phyloP scores from a whole-genome alignment of 1,284 basidiomycete species.

The Apiotrichum gracile region DNA sequence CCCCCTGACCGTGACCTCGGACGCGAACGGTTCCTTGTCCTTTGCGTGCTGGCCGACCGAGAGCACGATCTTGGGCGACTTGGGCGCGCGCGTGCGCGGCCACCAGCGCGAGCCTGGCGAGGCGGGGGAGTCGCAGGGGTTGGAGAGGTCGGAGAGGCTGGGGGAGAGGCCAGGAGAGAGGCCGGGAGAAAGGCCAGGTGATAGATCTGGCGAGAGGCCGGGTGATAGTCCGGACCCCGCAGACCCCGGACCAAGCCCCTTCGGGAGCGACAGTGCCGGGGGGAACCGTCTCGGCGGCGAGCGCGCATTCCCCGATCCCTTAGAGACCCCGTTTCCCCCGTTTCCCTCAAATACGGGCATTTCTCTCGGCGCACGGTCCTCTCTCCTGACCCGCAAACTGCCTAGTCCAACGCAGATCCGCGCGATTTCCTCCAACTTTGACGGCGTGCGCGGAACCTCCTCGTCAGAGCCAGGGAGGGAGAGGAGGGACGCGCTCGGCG shows the following conservation, averaged over 20 bases:
- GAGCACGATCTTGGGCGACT: background rate
- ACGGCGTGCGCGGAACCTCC: background rate
- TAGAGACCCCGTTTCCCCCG: too few species aligned
- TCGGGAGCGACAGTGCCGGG: too few species aligned
- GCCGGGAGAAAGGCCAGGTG: too few species aligned
- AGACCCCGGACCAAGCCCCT: too few species aligned
- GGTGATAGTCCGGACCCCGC: too few species aligned
- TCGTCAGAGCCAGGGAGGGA: background rate
- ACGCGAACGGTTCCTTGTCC: slow-evolving; percentile 22
- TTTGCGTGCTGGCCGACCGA: background rate
- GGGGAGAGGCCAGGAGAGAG: too few species aligned
- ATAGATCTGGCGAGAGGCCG: too few species aligned
- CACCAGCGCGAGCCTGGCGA: background rate
- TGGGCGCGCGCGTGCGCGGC: background rate
- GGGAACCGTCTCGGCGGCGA: too few species aligned
- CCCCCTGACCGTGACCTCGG: slow-evolving; percentile 31
- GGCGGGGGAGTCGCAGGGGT: background rate
- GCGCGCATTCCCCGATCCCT: too few species aligned
- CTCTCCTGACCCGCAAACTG: background rate
- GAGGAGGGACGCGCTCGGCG: background rate
- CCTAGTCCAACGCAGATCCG: slow-evolving; percentile 9
- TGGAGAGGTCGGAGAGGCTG: background rate
- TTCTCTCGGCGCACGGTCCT: background rate
- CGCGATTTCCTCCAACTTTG: slow-evolving; percentile 4
- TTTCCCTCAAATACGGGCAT: too few species aligned